Conservation (phyloP, 75 land plant species). For the Pinus taeda region DNA sequence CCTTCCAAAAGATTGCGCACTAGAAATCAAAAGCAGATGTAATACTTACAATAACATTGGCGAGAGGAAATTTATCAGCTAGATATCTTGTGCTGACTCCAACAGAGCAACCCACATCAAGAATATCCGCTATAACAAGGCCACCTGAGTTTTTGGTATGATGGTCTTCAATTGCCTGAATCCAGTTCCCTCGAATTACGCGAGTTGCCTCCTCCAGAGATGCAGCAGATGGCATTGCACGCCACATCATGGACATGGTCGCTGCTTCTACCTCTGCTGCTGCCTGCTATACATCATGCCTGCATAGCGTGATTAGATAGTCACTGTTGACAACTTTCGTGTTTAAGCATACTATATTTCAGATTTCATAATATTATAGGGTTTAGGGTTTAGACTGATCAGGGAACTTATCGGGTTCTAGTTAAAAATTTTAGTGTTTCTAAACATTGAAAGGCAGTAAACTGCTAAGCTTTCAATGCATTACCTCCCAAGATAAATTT, state of each 20-base stretch:
- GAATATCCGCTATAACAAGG: conserved; percentile 38
- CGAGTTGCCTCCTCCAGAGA: conserved; percentile 64
- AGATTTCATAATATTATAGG: neutral
- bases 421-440: neutral
- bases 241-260: conserved; percentile 67
- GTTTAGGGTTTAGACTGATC: neutral
- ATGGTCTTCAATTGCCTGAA: conserved; percentile 60
- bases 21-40: neutral
- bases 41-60: conserved; percentile 68
- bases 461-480: neutral
- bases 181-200: conserved; percentile 77
- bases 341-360: too few species aligned
- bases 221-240: conserved; percentile 75
- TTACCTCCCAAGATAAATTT: conserved; percentile 94
- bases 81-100: conserved; percentile 79
- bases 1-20: neutral
- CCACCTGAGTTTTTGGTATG: conserved; percentile 58
- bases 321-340: conserved; percentile 1
- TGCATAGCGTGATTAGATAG: conserved; percentile 6
- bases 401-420: neutral
- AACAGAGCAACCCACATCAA: conserved; percentile 89
- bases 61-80: conserved; percentile 68
- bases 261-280: conserved; percentile 95
- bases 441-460: neutral
- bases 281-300: conserved; percentile 50